These are phyloP conservation scores for Populus euphratica DNA, from an alignment of 345 rosid species.

Conservation along the genomic window DNA sequence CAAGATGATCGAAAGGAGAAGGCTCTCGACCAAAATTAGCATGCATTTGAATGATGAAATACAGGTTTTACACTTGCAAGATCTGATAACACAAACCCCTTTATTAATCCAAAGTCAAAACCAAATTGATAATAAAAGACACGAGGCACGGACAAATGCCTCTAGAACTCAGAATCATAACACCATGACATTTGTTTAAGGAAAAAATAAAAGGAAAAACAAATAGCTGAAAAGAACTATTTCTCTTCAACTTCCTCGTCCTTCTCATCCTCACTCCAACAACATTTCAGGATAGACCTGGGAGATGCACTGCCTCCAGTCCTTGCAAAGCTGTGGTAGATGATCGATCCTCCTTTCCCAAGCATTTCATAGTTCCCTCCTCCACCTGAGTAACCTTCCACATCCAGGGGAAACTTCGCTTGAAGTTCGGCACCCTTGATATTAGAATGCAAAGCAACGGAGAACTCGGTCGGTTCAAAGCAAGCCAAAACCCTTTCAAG, in stretches of 20 bases:
- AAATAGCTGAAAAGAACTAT: neutral
- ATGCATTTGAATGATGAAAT: neutral
- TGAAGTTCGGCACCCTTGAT: conserved; percentile 19
- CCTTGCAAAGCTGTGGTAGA: conserved; percentile 49
- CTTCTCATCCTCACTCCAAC: conserved; percentile 56
- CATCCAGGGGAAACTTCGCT: conserved; percentile 27
- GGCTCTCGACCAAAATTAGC: too few relatives aligned
- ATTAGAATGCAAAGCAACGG: conserved; percentile 57
- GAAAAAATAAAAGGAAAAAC: neutral
- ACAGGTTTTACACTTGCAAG: neutral
- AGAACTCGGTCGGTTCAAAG: conserved; percentile 56
- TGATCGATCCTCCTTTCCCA: conserved; percentile 48
- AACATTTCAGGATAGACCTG: conserved; percentile 49
- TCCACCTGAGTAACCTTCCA: conserved; percentile 46
- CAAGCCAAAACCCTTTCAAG: conserved; percentile 56
- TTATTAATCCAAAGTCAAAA: neutral
- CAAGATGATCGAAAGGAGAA: neutral
- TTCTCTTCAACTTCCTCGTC: conserved; percentile 33
- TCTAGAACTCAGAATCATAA: neutral
- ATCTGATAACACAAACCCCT: neutral
- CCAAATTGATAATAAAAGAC: neutral
- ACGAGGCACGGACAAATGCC: neutral
- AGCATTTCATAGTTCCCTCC: conserved; percentile 51
- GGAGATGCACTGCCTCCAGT: conserved; percentile 37
- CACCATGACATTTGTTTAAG: neutral